Percentiles rank a stretch among this genome's conserved stretches.
Evolutionary conservation across 768 basidiomycete genomes (phyloP).

Genomic region (Mycena haematopus): DNA sequence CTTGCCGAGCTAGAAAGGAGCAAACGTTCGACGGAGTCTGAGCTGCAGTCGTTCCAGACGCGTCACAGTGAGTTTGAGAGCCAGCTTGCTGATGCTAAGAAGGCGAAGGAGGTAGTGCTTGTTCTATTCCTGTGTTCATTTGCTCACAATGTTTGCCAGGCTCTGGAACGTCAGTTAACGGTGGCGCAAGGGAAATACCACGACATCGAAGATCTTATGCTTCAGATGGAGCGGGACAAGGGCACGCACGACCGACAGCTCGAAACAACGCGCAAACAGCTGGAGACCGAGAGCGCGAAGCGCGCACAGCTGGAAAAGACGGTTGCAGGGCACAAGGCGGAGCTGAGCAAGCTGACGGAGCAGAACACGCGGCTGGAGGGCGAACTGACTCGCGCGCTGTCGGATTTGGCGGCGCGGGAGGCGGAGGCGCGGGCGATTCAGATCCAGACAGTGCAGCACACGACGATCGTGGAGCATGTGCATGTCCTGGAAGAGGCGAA

Average conservation of each 20-base stretch:
- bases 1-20: slow-evolving; percentile 70
- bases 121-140: not conserved
- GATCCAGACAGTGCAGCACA: slow-evolving; percentile 87
- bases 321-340: slow-evolving; percentile 66
- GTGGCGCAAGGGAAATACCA: slow-evolving; percentile 77
- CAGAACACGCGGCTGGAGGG: slow-evolving; percentile 74
- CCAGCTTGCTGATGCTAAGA: slow-evolving; percentile 63
- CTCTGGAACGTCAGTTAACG: slow-evolving; percentile 77
- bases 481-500: slow-evolving; percentile 97
- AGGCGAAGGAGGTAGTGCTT: slow-evolving; percentile 73
- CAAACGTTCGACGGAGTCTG: slow-evolving; percentile 72
- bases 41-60: slow-evolving; percentile 70
- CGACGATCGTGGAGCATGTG: slow-evolving; percentile 98
- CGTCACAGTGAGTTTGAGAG: slow-evolving; percentile 73
- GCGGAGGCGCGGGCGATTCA: slow-evolving; percentile 77
- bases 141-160: slow-evolving; percentile 47
- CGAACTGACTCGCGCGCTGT: slow-evolving; percentile 81
- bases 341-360: slow-evolving; percentile 72
- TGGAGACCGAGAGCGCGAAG: slow-evolving; percentile 76
- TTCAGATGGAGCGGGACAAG: slow-evolving; percentile 85
- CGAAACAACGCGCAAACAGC: slow-evolving; percentile 71
- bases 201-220: slow-evolving; percentile 86
- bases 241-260: slow-evolving; percentile 74
- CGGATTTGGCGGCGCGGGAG: slow-evolving; percentile 81
- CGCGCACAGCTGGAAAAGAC: slow-evolving; percentile 78